Evolutionary conservation across 2,329 filamentous ascomycete species (phyloP), one percentile per base, ranked within the genome.

Genomic region (Karstenula rhodostoma): DNA sequence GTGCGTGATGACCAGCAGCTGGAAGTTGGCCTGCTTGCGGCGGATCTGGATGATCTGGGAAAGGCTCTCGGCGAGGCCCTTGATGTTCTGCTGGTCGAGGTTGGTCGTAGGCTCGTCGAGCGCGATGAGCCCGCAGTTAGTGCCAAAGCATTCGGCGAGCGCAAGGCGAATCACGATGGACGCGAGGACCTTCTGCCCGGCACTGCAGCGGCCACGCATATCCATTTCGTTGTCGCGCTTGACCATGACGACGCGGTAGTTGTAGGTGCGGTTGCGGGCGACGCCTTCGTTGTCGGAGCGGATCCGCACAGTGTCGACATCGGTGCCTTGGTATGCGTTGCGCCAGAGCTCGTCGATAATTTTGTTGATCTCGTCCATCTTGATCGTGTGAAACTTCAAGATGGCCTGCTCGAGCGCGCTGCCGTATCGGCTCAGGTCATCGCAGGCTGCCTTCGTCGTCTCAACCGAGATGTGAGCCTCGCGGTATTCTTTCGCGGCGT

Each of bases 161-260:
- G 96, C 95, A 29, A 99, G 87, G 1, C 95, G 94, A 77, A 99
- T 97, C 79, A 99, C 96, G 81, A 99, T 99, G 78, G 90, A 93
- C 4, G 95, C 95, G 29, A 99, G 87, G 29, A 99, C 94, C 79
- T 96, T 97, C 77, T 99, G 95, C 3, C 95, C 95, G 1, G 95
- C 95, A 67, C 92, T 96, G 84, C 95, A 99, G 57, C 95, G 92
- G 1, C 95, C 96, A 64, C 95, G 92, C 95, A 99, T 99, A 81
- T 99, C 95, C 93, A 99, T 97, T 79, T 99, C 95, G 0, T 91
- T 92, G 73, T 96, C 93, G 75, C 94, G 90, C 82, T 99, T 99
- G 69, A 97, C 89, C 95, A 99, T 99, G 79, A 92, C 94, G 6
- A 99, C 82, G 49, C 95, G 92, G 83, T 99, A 99, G 80, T 99